Base-by-base conservation (phyloP, 495 filamentous ascomycete genomes). In the Aspergillus sclerotiicarbonarius region DNA sequence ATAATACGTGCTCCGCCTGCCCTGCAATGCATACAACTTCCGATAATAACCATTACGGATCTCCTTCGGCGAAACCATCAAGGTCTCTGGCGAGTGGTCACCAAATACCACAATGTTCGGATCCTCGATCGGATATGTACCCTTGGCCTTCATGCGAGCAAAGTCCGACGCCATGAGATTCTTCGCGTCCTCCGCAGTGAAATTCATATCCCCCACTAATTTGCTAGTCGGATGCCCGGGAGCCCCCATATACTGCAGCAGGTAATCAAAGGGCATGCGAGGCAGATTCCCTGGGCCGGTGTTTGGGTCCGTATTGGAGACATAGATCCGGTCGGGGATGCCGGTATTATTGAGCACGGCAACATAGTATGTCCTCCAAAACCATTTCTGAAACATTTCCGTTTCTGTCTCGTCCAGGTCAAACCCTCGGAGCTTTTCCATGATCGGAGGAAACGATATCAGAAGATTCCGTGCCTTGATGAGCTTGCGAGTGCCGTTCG, bases 381-480 rank as follows among this genome's bases (percentile, higher is more conserved):
- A 30, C 59, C 64, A 67, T 31, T 62, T 47, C 37, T 46, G 12
- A 39, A 84, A 80, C 6, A 83, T 25, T 0, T 16, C 12, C 0
- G 37, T 25, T 55, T 84, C 81, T 15, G 57, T 48, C 0, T 44
- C 0, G 50, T 64, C 59, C 8, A 81, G 71, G 53, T 73, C 68
- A 48, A 78, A 74, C 7, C 61, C 57, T 0, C 45, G 15, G 12
- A 82, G 57, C 30, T 73, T 78, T 0, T 61, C 41, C 1, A 70
- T 41, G 15, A 57, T 71, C 1, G 75, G 77, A 1, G 75, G 79
- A 18, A 78, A 73, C 3, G 80, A 67, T 21, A 79, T 64, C 33
- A 84, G 55, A 12, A 83, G 63, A 57, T 80, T 77, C 29, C 70
- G 75, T 4, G 78, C 77, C 47, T 63, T 53, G 55, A 83, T 71